Conservation (phyloP, 257 asterid species). For the Capsicum baccatum region DNA sequence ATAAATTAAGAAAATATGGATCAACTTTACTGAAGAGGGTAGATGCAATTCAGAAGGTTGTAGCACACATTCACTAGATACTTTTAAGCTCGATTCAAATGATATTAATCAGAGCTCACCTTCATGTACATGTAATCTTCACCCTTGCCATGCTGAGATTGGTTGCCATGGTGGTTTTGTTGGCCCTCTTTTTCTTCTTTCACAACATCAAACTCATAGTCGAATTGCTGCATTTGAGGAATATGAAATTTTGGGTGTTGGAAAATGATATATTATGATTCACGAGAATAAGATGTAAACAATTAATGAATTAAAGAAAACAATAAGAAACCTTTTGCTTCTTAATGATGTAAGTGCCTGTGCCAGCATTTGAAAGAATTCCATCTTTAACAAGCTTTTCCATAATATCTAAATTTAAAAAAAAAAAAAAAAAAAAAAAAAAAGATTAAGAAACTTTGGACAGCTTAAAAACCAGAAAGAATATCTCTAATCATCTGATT, state of each 20-base stretch:
- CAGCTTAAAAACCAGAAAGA: background rate
- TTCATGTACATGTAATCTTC: constrained; percentile 79
- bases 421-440: constrained; percentile 29
- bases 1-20: background rate
- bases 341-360: constrained; percentile 59
- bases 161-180: constrained; percentile 38
- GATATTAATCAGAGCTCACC: constrained; percentile 46
- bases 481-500: constrained; percentile 8
- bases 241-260: constrained; percentile 30
- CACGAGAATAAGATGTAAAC: background rate
- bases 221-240: constrained; percentile 47
- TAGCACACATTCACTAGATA: background rate
- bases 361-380: constrained; percentile 60
- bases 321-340: constrained; percentile 57
- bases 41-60: background rate
- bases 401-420: constrained; percentile 64
- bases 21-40: background rate
- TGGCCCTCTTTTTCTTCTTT: constrained; percentile 69
- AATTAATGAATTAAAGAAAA: constrained; percentile 23
- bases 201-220: constrained; percentile 80
- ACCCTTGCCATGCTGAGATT: constrained; percentile 36
- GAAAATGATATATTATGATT: background rate
- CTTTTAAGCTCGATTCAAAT: constrained; percentile 3
- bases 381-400: constrained; percentile 73
- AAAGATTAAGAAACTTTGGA: background rate